Evolutionary conservation across 306 rosid species (phyloP), one percentile per base, ranked within the genome.

Genomic region (Astragalus glycyphyllos): DNA sequence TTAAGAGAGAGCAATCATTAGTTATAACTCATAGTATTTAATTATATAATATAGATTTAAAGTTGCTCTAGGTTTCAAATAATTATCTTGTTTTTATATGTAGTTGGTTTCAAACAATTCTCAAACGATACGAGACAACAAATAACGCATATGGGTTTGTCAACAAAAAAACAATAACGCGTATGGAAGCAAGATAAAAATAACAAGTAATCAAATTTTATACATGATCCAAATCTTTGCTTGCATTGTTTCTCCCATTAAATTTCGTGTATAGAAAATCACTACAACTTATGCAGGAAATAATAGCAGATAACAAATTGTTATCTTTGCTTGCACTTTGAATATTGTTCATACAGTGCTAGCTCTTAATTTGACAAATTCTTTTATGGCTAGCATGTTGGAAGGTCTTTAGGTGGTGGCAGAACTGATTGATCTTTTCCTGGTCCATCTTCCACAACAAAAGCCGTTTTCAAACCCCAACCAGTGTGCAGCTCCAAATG

Each of bases 401-500:
- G 96, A 82, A 91, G 90, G 51, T 89, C 96, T 79, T 82, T 87
- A 0, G 96, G 97, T 6, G 90, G 96, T 45, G 96, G 96, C 66
- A 85, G 65, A 81, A 89, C 82, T 34, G 87, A 77, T 45, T 89
- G 97, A 76, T 84, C 87, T 47, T 76, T 53, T 76, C 87, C 85
- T 0, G 89, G 83, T 34, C 97, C 97, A 69, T 92, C 87, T 87
- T 92, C 94, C 35, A 89, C 97, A 3, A 87, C 86, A 13, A 92
- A 87, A 6, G 96, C 97, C 0, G 86, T 92, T 75, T 92, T 92
- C 86, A 92, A 73, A 8, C 97, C 97, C 96, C 97, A 92, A 10
- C 96, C 93, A 9, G 96, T 92, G 75, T 89, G 97, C 29, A 92
- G 81, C 85, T 92, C 97, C 71, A 92, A 75, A 76, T 89, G 97